phyloP scores from a whole-genome alignment of 352 stramenopile genomes.

The Globisporangium barbulae region DNA sequence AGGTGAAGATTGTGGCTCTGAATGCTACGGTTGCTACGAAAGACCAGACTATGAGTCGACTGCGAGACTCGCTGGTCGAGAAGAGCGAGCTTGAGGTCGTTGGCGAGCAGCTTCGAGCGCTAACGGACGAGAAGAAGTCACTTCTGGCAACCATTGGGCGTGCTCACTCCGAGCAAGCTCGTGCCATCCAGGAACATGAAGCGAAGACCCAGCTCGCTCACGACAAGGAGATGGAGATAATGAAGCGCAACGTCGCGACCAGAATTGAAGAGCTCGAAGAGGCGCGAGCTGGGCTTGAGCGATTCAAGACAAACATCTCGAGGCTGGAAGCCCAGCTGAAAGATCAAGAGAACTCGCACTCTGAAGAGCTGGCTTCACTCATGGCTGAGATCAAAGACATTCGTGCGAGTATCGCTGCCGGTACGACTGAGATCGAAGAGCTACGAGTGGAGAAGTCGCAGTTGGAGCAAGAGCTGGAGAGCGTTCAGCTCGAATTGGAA shows the following conservation, averaged over 20 bases:
- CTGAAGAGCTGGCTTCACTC: slow-evolving; percentile 34
- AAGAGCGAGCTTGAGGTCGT: slow-evolving; percentile 47
- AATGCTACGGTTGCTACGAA: slow-evolving; percentile 40
- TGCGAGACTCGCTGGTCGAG: slow-evolving; percentile 44
- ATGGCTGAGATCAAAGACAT: slow-evolving; percentile 45
- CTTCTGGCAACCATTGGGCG: slow-evolving; percentile 42
- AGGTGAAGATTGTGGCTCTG: slow-evolving; percentile 39
- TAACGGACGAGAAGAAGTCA: slow-evolving; percentile 51
- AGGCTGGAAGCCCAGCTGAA: slow-evolving; percentile 40
- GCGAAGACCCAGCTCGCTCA: slow-evolving; percentile 29
- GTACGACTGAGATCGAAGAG: slow-evolving; percentile 28
- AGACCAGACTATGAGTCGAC: slow-evolving; percentile 38
- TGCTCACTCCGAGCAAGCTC: slow-evolving; percentile 37
- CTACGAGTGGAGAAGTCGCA: slow-evolving; percentile 35
- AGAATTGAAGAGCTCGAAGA: slow-evolving; percentile 42
- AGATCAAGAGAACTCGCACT: slow-evolving; percentile 27
- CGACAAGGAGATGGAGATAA: slow-evolving; percentile 32
- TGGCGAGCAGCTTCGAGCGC: slow-evolving; percentile 30
- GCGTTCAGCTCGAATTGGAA: slow-evolving; percentile 13
- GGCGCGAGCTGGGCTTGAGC: slow-evolving; percentile 31
- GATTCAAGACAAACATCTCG: slow-evolving; percentile 29
- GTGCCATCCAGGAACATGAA: slow-evolving; percentile 28
- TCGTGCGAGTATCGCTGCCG: slow-evolving; percentile 32
- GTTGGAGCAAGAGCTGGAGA: slow-evolving; percentile 36
- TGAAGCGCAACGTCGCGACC: slow-evolving; percentile 39